A percentile compares a stretch with the other conserved stretches of the same genome.
phyloP scores from a whole-genome alignment of 805 yeast genomes.

The Wickerhamiella domercqiae region DNA sequence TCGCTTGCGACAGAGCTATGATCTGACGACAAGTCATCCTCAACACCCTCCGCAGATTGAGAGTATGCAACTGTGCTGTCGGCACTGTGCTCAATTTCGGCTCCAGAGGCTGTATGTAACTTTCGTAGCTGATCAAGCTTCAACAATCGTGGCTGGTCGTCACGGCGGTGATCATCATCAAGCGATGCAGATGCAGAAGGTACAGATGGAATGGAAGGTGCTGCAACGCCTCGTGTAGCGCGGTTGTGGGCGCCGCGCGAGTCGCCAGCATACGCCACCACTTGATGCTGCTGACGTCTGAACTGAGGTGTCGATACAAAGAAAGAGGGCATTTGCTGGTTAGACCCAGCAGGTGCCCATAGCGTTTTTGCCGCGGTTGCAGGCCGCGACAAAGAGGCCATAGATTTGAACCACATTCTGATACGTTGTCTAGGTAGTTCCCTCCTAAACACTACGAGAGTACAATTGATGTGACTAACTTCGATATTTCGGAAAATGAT shows the following conservation, averaged over 20 bases:
- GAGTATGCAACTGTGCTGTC: too few species aligned
- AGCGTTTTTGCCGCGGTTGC: constrained; percentile 27
- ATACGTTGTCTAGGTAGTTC: too few species aligned
- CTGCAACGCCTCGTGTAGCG: background rate
- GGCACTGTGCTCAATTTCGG: too few species aligned
- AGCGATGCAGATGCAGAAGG: constrained; percentile 1
- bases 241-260: constrained; percentile 9
- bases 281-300: constrained; percentile 26
- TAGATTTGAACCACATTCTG: constrained; percentile 28
- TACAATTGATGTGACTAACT: too few species aligned
- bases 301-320: constrained; percentile 28
- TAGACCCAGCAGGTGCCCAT: constrained; percentile 20
- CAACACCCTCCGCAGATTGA: background rate
- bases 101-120: background rate
- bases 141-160: background rate
- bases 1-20: background rate
- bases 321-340: constrained; percentile 24
- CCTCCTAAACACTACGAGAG: too few species aligned
- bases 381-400: constrained; percentile 24
- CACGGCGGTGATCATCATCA: constrained; percentile 9
- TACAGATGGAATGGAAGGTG: background rate
- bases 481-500: too few species aligned
- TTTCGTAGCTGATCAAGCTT: background rate
- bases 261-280: constrained; percentile 16
- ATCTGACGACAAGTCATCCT: background rate